Base-by-base conservation (phyloP, 768 basidiomycete genomes). In the Leccinum variicolor region DNA sequence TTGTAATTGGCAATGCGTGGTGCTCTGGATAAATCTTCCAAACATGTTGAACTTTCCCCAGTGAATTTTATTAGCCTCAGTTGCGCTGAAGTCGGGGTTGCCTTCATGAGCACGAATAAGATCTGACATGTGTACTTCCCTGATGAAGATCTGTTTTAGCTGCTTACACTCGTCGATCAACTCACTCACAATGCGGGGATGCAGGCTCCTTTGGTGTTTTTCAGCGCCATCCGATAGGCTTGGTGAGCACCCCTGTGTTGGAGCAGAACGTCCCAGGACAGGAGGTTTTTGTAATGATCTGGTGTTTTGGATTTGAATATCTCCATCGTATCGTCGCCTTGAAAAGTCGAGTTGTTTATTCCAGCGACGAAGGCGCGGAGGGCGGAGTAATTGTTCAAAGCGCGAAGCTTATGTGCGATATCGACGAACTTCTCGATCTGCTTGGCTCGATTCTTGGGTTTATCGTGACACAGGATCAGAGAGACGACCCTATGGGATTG, bases 11-110 rank as follows among this genome's bases (percentile, higher is more conserved):
- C 89, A 93, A 59, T 89, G 83, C 0, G 81, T 80, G 6, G 94
- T 89, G 64, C 82, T 85, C 52, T 83, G 81, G 55, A 96, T 85
- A 65, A 94, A 93, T 58, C 86, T 82, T 29, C 89, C 94, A 77
- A 98, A 89, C 83, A 93, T 88, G 62, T 88, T 89, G 73, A 90
- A 97, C 74, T 98, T 98, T 26, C 88, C 91, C 96, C 96, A 98
- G 66, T 98, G 94, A 54, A 98, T 90, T 68, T 85, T 85, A 41
- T 71, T 76, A 4, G 84, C 77, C 64, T 91, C 87, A 21, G 81
- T 75, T 7, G 84, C 75, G 60, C 83, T 82, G 60, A 83, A 80
- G 64, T 95, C 91, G 3, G 79, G 77, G 59, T 96, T 94, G 56
- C 86, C 89, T 73, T 92, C 91, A 62, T 97, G 87, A 8, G 93